phyloP scores from a whole-genome alignment of 2,329 filamentous ascomycete genomes.

The Talaromyces piceae region DNA sequence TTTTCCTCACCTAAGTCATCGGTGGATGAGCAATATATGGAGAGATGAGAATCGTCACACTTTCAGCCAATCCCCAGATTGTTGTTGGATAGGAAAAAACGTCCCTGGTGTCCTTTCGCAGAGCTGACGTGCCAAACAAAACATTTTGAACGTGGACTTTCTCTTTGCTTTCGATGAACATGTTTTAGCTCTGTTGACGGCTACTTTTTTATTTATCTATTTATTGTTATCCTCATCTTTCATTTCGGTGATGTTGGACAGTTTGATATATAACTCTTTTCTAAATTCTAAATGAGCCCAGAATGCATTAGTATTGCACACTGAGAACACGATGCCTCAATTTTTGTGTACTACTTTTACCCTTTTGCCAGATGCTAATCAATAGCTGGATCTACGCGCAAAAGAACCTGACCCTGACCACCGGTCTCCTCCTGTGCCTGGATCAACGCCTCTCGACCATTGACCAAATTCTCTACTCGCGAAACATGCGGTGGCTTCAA shows the following conservation, averaged over 20 bases:
- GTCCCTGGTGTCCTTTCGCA: neutral
- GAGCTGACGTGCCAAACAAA: neutral
- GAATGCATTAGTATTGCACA: slow-evolving; percentile 3
- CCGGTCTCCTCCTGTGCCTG: slow-evolving; percentile 11
- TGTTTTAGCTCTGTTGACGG: slow-evolving; percentile 10
- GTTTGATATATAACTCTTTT: slow-evolving; percentile 5
- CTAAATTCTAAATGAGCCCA: neutral
- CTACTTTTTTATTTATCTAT: neutral
- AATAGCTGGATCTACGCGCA: slow-evolving; percentile 9
- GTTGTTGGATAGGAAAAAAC: neutral
- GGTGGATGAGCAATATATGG: neutral
- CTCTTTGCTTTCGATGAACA: slow-evolving; percentile 12
- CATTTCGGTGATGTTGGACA: slow-evolving; percentile 6
- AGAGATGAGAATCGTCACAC: neutral
- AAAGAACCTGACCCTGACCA: slow-evolving; percentile 12
- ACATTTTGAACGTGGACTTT: neutral
- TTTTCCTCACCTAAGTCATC: neutral
- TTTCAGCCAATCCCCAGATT: neutral
- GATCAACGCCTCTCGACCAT: slow-evolving; percentile 28
- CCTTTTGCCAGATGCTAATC: slow-evolving; percentile 6
- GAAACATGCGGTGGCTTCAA: slow-evolving; percentile 27
- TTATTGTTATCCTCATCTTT: slow-evolving; percentile 5
- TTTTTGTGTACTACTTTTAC: slow-evolving; percentile 9
- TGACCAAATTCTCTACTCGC: slow-evolving; percentile 24
- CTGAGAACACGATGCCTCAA: neutral